These are phyloP conservation scores for Wallacemonas sp. DNA, from an alignment of 208 protist genomes.

Conservation along the genomic window DNA sequence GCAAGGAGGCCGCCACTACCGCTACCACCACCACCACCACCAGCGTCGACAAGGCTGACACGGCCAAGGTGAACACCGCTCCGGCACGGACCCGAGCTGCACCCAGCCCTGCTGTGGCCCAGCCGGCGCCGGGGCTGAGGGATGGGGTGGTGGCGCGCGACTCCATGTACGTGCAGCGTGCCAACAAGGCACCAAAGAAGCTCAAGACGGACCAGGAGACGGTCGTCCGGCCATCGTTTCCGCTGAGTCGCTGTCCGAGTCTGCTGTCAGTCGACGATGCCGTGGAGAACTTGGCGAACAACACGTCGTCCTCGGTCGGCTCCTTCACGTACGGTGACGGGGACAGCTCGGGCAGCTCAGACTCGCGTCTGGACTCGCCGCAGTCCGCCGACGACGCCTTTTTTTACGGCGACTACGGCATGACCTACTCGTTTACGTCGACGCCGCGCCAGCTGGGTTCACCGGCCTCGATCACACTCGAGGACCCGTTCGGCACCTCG, in stretches of 20 bases:
- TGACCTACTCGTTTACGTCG: not conserved
- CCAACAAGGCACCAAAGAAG: not conserved
- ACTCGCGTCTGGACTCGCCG: not conserved
- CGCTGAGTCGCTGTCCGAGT: not conserved
- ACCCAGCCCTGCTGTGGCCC: no score
- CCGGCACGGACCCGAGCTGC: no score
- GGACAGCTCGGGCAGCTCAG: not conserved
- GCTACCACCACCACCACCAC: not conserved
- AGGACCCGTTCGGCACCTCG: not conserved
- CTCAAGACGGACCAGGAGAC: not conserved
- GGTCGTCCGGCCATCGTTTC: not conserved
- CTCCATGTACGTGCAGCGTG: not conserved
- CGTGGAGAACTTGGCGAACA: not conserved
- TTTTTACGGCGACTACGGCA: constrained; percentile 9
- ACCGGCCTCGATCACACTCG: not conserved
- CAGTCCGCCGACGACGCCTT: not conserved
- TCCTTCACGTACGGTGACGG: no score
- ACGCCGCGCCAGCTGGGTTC: not conserved
- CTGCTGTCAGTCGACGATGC: not conserved
- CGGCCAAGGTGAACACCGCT: not conserved
- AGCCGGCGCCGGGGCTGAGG: no score
- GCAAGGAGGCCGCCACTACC: not conserved
- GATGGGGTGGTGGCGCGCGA: not conserved
- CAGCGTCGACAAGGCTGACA: not conserved
- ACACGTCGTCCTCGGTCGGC: no score